Evolutionary conservation across 1,139 yeast species (phyloP).

Genomic region (Scheffersomyces insectosa): DNA sequence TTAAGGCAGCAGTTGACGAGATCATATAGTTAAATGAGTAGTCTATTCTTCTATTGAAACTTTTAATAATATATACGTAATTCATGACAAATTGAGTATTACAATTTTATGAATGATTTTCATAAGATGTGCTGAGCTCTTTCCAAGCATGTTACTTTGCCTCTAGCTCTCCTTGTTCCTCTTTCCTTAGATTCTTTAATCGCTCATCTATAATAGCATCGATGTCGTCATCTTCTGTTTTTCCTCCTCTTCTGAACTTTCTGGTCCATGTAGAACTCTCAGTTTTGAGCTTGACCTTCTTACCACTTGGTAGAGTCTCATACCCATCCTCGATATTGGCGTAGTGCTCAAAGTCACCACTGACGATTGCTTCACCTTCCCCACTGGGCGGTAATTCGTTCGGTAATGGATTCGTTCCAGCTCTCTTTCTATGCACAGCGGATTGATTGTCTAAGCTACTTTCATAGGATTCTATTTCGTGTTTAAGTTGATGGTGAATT

Average conservation of each 20-base stretch:
- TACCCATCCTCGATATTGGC: slow-evolving; percentile 33
- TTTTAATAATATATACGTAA: not conserved
- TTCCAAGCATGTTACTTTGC: not conserved
- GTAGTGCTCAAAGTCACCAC: slow-evolving; percentile 21
- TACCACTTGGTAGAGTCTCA: slow-evolving; percentile 73
- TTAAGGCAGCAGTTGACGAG: not conserved
- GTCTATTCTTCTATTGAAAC: too few species aligned
- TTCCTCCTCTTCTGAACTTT: slow-evolving; percentile 8
- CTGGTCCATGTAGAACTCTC: slow-evolving; percentile 22
- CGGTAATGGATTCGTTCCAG: slow-evolving; percentile 47
- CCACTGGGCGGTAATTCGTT: slow-evolving; percentile 54
- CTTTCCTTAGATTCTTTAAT: slow-evolving; percentile 30
- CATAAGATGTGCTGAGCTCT: not conserved
- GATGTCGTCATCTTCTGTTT: slow-evolving; percentile 49
- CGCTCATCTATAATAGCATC: slow-evolving; percentile 61
- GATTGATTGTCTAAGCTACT: slow-evolving; percentile 18
- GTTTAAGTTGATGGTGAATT: not conserved
- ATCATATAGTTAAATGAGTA: too few species aligned
- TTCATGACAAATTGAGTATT: not conserved
- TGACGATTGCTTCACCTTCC: slow-evolving; percentile 38
- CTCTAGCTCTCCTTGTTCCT: slow-evolving; percentile 7
- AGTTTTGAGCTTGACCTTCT: slow-evolving; percentile 45
- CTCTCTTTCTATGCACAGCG: slow-evolving; percentile 46
- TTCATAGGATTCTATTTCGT: not conserved
- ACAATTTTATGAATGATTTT: not conserved